phyloP scores from a whole-genome alignment of 1,284 basidiomycete species.

The Butyriboletus regius region DNA sequence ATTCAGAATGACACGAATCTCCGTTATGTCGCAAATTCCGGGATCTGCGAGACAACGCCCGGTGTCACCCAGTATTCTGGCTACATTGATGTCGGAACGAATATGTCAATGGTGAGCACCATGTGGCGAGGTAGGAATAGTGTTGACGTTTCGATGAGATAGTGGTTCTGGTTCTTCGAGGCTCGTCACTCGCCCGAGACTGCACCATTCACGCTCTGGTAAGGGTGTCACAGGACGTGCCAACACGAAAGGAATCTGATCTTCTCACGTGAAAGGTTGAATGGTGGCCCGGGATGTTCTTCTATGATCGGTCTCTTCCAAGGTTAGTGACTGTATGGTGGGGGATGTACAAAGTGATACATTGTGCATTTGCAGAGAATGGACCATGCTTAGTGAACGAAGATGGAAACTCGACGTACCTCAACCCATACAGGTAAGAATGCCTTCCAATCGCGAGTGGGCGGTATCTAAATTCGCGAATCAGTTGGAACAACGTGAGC shows the following conservation, averaged over 20 bases:
- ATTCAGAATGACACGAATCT: conserved; percentile 28
- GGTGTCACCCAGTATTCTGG: conserved; percentile 63
- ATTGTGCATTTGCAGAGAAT: conserved; percentile 16
- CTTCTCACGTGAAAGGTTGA: conserved; percentile 25
- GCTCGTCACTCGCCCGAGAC: conserved; percentile 51
- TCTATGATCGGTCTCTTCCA: conserved; percentile 43
- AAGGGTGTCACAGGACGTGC: conserved; percentile 3
- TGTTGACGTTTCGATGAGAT: conserved; percentile 6
- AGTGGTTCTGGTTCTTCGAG: conserved; percentile 73
- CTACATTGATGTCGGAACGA: conserved; percentile 53
- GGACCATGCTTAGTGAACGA: conserved; percentile 28
- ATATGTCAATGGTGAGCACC: conserved; percentile 53
- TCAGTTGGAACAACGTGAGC: conserved; percentile 64
- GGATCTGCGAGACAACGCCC: conserved; percentile 66
- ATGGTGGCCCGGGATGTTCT: conserved; percentile 37
- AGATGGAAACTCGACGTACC: conserved; percentile 21
- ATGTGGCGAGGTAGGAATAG: not conserved
- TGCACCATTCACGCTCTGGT: conserved; percentile 64
- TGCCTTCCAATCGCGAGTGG: not conserved
- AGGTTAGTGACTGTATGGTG: conserved; percentile 15
- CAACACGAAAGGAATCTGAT: conserved; percentile 18
- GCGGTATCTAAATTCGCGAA: conserved; percentile 2
- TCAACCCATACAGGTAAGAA: conserved; percentile 30
- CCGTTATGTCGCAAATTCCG: conserved; percentile 55
- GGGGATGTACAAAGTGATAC: not conserved